Evolutionary conservation across 768 basidiomycete genomes (phyloP).

Genomic region (Gloeopeniophorella convolvens): DNA sequence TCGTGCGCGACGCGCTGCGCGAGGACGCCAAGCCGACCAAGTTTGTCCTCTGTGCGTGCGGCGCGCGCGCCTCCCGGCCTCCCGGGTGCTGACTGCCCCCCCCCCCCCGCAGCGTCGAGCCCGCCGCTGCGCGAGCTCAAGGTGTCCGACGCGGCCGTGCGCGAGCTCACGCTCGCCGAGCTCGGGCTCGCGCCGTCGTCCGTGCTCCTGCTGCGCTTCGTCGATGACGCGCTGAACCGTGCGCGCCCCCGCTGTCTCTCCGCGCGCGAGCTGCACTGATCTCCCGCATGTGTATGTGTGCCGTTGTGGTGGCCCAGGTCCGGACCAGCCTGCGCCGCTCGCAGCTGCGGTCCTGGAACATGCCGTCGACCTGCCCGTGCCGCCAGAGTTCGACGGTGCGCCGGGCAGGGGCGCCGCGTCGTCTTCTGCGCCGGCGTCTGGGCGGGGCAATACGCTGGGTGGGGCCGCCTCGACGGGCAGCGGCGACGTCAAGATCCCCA

Average conservation of each 20-base stretch:
- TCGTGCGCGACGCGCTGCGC: constrained; percentile 62
- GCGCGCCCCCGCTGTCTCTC: constrained; percentile 14
- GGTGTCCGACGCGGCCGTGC: constrained; percentile 69
- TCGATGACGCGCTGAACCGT: constrained; percentile 69
- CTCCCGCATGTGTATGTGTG: background rate
- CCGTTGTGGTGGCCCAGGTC: too few species aligned
- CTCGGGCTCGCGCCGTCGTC: constrained; percentile 78
- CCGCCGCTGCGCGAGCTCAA: constrained; percentile 81
- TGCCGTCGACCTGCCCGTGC: constrained; percentile 62
- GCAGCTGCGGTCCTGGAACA: constrained; percentile 45
- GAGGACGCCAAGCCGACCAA: constrained; percentile 75
- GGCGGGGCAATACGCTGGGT: constrained; percentile 7
- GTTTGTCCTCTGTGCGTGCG: constrained; percentile 71
- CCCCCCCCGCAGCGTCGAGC: constrained; percentile 50
- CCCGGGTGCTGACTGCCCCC: background rate
- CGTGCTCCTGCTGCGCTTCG: constrained; percentile 68
- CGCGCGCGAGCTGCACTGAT: background rate
- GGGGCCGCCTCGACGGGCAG: constrained; percentile 11
- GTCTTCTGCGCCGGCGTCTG: background rate
- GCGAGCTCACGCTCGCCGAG: constrained; percentile 58
- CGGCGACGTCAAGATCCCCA: constrained; percentile 58
- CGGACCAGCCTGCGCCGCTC: constrained; percentile 58
- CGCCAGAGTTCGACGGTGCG: constrained; percentile 34
- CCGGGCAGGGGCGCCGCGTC: constrained; percentile 16
- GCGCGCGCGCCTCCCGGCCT: background rate